phyloP scores from a whole-genome alignment of 2,329 filamentous ascomycete species.

The Cladosporium sp. region DNA sequence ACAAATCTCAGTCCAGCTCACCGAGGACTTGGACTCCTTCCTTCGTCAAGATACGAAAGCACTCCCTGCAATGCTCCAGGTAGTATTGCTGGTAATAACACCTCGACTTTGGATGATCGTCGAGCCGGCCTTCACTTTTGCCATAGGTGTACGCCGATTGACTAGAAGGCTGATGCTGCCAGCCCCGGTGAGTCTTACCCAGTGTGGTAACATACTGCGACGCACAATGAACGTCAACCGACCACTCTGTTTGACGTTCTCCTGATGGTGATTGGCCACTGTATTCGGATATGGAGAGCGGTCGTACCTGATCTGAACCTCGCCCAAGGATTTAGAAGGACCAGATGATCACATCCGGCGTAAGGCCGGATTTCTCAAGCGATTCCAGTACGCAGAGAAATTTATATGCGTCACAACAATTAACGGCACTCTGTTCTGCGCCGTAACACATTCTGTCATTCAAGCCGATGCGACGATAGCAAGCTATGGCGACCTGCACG shows the following conservation, averaged over 20 bases:
- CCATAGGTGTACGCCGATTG: background rate
- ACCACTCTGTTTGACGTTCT: background rate
- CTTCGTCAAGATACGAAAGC: background rate
- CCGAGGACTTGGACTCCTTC: background rate
- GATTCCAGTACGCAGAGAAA: background rate
- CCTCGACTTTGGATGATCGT: background rate
- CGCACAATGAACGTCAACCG: background rate
- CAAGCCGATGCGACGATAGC: background rate
- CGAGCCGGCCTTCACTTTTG: background rate
- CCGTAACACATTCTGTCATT: background rate
- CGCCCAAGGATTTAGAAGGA: background rate
- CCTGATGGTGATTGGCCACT: background rate
- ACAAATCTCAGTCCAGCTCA: background rate
- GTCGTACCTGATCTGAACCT: background rate
- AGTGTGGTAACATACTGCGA: background rate
- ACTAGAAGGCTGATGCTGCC: background rate
- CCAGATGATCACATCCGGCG: background rate
- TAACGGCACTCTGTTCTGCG: background rate
- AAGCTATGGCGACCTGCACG: background rate
- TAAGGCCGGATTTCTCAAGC: background rate
- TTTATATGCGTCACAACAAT: background rate
- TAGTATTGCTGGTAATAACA: background rate
- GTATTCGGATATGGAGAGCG: background rate
- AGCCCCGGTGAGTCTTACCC: background rate
- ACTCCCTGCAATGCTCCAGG: background rate